phyloP scores from a whole-genome alignment of 495 filamentous ascomycete genomes.

The Neurospora tetraspora region DNA sequence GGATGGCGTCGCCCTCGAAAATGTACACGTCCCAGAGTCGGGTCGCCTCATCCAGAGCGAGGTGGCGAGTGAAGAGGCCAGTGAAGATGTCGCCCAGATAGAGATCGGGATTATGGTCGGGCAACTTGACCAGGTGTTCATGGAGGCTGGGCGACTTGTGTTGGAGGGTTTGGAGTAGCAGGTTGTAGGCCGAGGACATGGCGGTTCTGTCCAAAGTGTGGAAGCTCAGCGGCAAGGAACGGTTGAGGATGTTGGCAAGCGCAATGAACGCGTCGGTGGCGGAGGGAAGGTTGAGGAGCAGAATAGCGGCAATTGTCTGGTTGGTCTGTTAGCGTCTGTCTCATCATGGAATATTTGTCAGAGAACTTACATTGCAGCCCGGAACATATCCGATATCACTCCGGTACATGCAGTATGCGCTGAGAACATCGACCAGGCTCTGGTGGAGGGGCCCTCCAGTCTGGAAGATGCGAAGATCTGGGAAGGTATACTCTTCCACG shows the following conservation, averaged over 20 bases:
- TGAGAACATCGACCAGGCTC: conserved; percentile 67
- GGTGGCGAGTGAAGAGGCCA: conserved; percentile 42
- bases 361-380: conserved; percentile 63
- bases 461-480: conserved; percentile 78
- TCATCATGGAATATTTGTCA: neutral
- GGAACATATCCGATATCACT: conserved; percentile 85
- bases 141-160: conserved; percentile 65
- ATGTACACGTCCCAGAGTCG: conserved; percentile 91
- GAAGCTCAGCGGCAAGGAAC: conserved; percentile 80
- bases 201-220: conserved; percentile 66
- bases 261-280: conserved; percentile 66
- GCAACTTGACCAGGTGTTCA: conserved; percentile 47
- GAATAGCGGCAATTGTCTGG: conserved; percentile 73
- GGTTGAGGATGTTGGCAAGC: conserved; percentile 83
- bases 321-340: conserved; percentile 12
- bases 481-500: conserved; percentile 56
- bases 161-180: conserved; percentile 59
- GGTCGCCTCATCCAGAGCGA: conserved; percentile 59
- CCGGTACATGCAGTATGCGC: conserved; percentile 89
- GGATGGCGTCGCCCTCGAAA: conserved; percentile 79
- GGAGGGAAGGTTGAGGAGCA: conserved; percentile 71
- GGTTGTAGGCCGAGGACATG: conserved; percentile 58
- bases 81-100: conserved; percentile 45
- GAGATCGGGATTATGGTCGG: conserved; percentile 34
- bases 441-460: conserved; percentile 64